A percentile compares a stretch with the other conserved stretches of the same genome.
phyloP scores from a whole-genome alignment of 2,329 filamentous ascomycete species.

The Fusarium nodosum region DNA sequence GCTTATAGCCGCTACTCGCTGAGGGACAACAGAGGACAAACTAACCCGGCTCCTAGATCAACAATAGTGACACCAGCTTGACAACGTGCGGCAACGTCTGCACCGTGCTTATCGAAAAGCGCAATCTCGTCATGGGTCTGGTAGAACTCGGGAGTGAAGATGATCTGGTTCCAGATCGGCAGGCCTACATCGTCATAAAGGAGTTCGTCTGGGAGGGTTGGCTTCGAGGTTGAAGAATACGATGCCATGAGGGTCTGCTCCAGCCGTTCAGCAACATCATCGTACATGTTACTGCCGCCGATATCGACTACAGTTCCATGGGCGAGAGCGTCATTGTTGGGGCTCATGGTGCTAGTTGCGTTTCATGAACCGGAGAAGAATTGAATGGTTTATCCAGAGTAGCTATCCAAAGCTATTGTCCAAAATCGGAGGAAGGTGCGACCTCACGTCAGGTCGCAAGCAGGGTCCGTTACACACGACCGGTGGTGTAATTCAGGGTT shows the following conservation, averaged over 20 bases:
- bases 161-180: constrained; percentile 59
- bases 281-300: constrained; percentile 54
- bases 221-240: constrained; percentile 45
- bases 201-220: constrained; percentile 57
- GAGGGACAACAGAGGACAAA: constrained; percentile 31
- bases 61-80: constrained; percentile 54
- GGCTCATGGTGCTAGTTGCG: constrained; percentile 29
- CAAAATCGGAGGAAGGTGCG: constrained; percentile 9
- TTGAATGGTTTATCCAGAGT: constrained; percentile 11
- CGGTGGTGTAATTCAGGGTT: constrained; percentile 14
- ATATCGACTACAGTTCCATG: constrained; percentile 57
- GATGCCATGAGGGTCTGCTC: constrained; percentile 45
- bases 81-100: constrained; percentile 53
- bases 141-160: constrained; percentile 57
- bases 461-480: constrained; percentile 19
- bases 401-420: constrained; percentile 4
- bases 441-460: constrained; percentile 21
- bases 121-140: constrained; percentile 59
- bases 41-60: constrained; percentile 60
- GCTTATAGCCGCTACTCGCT: constrained; percentile 29
- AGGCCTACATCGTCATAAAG: constrained; percentile 58
- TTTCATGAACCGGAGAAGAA: constrained; percentile 7
- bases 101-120: constrained; percentile 54
- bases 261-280: constrained; percentile 49
- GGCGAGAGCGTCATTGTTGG: constrained; percentile 30